Base-by-base conservation (phyloP, 305 asterid genomes). In the Fraxinus xanthoxyloides region DNA sequence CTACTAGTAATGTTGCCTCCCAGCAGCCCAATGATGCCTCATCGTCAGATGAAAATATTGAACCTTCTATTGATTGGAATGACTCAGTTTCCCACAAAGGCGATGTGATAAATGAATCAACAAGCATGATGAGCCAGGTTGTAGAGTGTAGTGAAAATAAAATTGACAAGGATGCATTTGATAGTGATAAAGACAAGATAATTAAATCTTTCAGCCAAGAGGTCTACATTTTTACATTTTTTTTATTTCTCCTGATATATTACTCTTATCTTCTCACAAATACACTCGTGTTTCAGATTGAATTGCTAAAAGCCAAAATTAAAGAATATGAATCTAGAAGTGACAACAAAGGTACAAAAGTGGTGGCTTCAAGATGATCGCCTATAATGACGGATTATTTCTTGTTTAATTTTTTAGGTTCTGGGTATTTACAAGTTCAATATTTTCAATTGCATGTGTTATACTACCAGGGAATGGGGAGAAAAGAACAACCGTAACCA, bases 191-290 rank as follows among this genome's bases (percentile, higher is more conserved):
- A 67, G 92, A 90, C 43, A 87, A 84, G 81, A 84, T 82, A 75
- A 85, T 96, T 77, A 83, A 84, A 81, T 85, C 88, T 35, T 85
- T 93, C 85, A 85, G 77, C 83, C 89, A 91, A 87, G 98, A 96
- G 99, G 99, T 94, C 72, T 76, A 51, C 75, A 82, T 28, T 76
- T 84, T 8, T 40, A 23, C 75, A 21, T 78, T 67, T 76, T 32
- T 72, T 84, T 80, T 13, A 26, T 67, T 70, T 70, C 76, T 65
- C 61, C 59, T 82, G 28, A 51, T 81, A 80, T 59, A 36, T 86
- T 80, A 24, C 28, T 84, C 75, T 81, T 81, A 77, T 79, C 30
- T 85, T 73, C 87, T 89, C 79, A 87, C 51, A 3, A 40, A 61
- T 59, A 70, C 85, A 35, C 32, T 81, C 51, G 24, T 80, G 80